phyloP scores from a whole-genome alignment of 2,329 filamentous ascomycete genomes.

The Rutstroemia sp. region DNA sequence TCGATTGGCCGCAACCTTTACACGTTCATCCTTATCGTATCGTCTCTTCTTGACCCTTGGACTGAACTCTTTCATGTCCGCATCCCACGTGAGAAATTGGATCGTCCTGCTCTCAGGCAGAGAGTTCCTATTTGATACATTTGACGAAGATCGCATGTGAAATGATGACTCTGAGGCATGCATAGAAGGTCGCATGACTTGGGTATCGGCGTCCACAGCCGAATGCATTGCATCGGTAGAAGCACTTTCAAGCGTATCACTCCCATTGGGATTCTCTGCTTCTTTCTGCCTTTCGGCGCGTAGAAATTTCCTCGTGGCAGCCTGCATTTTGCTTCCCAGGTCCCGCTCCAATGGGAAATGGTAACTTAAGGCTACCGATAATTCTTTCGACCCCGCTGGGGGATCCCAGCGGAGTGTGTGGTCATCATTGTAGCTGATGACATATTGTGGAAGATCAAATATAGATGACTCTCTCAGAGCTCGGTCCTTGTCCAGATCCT shows the following conservation, averaged over 20 bases:
- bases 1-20: slow-evolving; percentile 15
- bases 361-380: slow-evolving; percentile 17
- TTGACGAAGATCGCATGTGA: not conserved
- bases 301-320: slow-evolving; percentile 13
- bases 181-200: not conserved
- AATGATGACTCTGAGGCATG: not conserved
- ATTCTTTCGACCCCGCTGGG: slow-evolving; percentile 12
- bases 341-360: slow-evolving; percentile 14
- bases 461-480: slow-evolving; percentile 5
- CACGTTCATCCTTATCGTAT: slow-evolving; percentile 13
- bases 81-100: slow-evolving; percentile 10
- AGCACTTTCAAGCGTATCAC: not conserved
- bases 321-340: slow-evolving; percentile 15
- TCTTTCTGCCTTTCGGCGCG: slow-evolving; percentile 3
- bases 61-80: slow-evolving; percentile 10
- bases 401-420: slow-evolving; percentile 15
- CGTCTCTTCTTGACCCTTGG: slow-evolving; percentile 11
- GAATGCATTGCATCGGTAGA: not conserved
- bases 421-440: slow-evolving; percentile 13
- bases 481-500: slow-evolving; percentile 1
- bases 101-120: slow-evolving; percentile 4
- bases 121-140: not conserved
- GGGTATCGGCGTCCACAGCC: not conserved
- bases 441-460: slow-evolving; percentile 12
- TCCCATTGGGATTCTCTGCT: not conserved